These are phyloP conservation scores for Coemansia sp. DNA, from an alignment of 192 early-diverging fungal genomes.

Conservation along the genomic window DNA sequence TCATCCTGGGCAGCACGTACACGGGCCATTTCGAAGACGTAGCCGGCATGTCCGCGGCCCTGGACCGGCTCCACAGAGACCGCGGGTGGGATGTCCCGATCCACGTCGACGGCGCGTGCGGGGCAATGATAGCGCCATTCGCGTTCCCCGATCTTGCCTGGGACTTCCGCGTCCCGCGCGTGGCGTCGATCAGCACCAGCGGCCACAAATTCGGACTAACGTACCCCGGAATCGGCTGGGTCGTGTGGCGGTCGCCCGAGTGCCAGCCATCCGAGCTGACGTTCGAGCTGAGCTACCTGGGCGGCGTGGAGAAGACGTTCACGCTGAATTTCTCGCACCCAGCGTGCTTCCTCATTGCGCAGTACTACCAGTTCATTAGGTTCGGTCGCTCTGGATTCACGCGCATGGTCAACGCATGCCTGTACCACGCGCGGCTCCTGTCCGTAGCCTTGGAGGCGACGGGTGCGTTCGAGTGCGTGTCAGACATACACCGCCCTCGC, in stretches of 20 bases:
- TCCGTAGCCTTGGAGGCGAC: slow-evolving; percentile 59
- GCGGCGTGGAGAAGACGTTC: slow-evolving; percentile 69
- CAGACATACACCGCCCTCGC: slow-evolving; percentile 64
- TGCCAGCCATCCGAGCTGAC: slow-evolving; percentile 76
- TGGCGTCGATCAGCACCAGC: slow-evolving; percentile 80
- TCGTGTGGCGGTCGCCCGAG: slow-evolving; percentile 70
- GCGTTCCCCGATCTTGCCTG: slow-evolving; percentile 73
- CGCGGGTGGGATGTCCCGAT: slow-evolving; percentile 76
- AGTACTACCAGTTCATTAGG: slow-evolving; percentile 83
- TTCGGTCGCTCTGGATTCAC: slow-evolving; percentile 69
- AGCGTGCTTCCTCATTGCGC: slow-evolving; percentile 75
- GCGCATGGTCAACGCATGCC: slow-evolving; percentile 68
- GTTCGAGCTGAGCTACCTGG: slow-evolving; percentile 78
- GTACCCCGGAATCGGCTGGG: slow-evolving; percentile 85
- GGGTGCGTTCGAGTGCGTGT: slow-evolving; percentile 67
- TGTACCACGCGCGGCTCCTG: slow-evolving; percentile 63
- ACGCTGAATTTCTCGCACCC: slow-evolving; percentile 81
- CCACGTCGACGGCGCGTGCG: slow-evolving; percentile 86
- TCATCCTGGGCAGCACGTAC: slow-evolving; percentile 80
- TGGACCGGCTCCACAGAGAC: slow-evolving; percentile 64
- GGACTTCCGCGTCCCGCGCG: slow-evolving; percentile 71
- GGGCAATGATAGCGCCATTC: slow-evolving; percentile 89
- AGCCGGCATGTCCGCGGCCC: slow-evolving; percentile 61
- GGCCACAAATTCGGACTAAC: slow-evolving; percentile 90
- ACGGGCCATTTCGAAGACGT: slow-evolving; percentile 88